phyloP scores from a whole-genome alignment of 257 asterid species.

The Przewalskia tangutica region DNA sequence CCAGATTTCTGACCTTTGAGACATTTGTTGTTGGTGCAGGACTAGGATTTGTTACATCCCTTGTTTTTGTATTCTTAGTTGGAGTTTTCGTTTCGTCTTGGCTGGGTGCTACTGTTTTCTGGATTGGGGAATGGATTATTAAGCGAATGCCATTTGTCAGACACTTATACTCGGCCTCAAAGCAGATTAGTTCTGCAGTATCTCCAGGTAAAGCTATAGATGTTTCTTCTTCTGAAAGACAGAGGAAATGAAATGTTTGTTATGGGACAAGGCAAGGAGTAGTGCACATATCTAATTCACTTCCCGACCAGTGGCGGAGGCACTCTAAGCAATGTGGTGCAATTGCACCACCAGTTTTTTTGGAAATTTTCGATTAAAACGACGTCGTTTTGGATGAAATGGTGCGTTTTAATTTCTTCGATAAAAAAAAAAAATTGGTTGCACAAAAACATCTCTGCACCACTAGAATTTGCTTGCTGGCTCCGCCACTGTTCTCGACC shows the following conservation, averaged over 20 bases:
- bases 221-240: neutral
- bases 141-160: slow-evolving; percentile 82
- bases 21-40: slow-evolving; percentile 39
- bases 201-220: slow-evolving; percentile 60
- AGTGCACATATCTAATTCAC: neutral
- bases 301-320: neutral
- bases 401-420: too few relatives aligned
- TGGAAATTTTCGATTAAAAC: too few relatives aligned
- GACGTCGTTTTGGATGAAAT: too few relatives aligned
- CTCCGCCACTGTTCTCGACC: too few relatives aligned
- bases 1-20: neutral
- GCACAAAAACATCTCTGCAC: too few relatives aligned
- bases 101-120: slow-evolving; percentile 84
- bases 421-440: too few relatives aligned
- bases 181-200: slow-evolving; percentile 86
- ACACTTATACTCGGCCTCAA: slow-evolving; percentile 83
- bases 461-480: too few relatives aligned
- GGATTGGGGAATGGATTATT: slow-evolving; percentile 92
- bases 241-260: neutral
- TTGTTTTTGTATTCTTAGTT: slow-evolving; percentile 62
- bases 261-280: neutral
- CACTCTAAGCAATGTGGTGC: too few relatives aligned
- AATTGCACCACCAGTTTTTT: too few relatives aligned
- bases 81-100: slow-evolving; percentile 85
- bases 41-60: slow-evolving; percentile 82